Base-by-base conservation (phyloP, 2,329 filamentous ascomycete genomes). In the Colletotrichum tropicicola region DNA sequence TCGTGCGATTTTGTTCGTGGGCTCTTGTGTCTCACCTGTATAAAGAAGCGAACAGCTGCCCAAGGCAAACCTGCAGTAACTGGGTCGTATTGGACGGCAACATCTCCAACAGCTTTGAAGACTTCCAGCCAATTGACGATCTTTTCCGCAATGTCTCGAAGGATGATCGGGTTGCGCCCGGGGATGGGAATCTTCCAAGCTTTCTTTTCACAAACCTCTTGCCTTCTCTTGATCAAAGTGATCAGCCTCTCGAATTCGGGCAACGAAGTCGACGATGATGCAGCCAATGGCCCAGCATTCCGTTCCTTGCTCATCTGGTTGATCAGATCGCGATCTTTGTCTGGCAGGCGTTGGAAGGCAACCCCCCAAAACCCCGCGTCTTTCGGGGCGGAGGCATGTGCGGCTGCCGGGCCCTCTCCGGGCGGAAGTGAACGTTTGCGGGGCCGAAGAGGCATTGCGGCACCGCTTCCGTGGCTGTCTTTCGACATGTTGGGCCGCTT, bases 91-190 rank as follows among this genome's bases (percentile, higher is more conserved):
- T 49, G 47, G 32, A 35, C 12, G 6, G 47, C 47, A 8, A 32
- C 12, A 6, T 49, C 47, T 7, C 47, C 28, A 7, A 49, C 30
- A 13, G 7, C 19, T 0, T 27, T 52, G 7, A 52, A 37, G 10
- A 0, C 0, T 1, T 52, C 8, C 1, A 52, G 12, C 48, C 48
- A 52, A 0, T 5, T 1, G 0, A 39, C n/a, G 1, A 52, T 17
- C 2, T 27, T 52, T 0, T 17, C 47, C 0, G 27, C 17, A 1
- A 49, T 1, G 2, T 49, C 37, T 4, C 37, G 37, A 8, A 41
- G 37, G 4, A 41, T 41, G 6, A 41, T 3, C 2, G n/a, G 6
- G 4, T 8, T 5, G 4, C 37, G 15, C 4, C 37, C 17, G 2
- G 6, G 17, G 2, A 41, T 10, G 17, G 37, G 37, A 2, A 41